phyloP scores from a whole-genome alignment of 345 rosid species.

The Crucihimalaya himalaica region DNA sequence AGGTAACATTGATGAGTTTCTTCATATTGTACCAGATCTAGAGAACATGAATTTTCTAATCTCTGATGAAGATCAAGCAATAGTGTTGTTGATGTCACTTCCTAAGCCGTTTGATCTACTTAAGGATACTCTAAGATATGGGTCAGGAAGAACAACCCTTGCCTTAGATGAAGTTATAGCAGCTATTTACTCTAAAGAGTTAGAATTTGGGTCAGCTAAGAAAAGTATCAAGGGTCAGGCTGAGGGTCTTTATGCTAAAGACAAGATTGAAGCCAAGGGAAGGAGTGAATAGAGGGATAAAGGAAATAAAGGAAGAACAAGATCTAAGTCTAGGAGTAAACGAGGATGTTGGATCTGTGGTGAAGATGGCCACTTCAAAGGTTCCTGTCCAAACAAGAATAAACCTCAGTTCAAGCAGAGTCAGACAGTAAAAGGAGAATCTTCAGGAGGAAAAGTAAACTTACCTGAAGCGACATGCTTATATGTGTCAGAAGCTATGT shows the following conservation, averaged over 20 bases:
- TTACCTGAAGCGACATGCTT: not conserved
- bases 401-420: not conserved
- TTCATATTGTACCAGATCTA: not conserved
- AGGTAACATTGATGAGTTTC: not conserved
- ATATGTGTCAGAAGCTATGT: not conserved
- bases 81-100: not conserved
- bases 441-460: not conserved
- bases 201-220: not conserved
- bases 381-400: not conserved
- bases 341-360: not conserved
- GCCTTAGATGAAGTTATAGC: not conserved
- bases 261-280: not conserved
- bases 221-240: not conserved
- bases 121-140: not conserved
- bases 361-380: not conserved
- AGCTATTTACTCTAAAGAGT: not conserved
- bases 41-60: not conserved
- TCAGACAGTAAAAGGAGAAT: not conserved
- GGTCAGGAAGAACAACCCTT: not conserved
- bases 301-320: accelerated
- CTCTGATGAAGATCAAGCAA: not conserved
- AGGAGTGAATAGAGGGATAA: not conserved
- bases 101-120: not conserved
- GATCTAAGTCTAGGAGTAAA: not conserved
- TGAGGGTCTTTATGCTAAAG: not conserved